Evolutionary conservation across 306 rosid genomes (phyloP).

Genomic region (Pterocarpus macrocarpus): DNA sequence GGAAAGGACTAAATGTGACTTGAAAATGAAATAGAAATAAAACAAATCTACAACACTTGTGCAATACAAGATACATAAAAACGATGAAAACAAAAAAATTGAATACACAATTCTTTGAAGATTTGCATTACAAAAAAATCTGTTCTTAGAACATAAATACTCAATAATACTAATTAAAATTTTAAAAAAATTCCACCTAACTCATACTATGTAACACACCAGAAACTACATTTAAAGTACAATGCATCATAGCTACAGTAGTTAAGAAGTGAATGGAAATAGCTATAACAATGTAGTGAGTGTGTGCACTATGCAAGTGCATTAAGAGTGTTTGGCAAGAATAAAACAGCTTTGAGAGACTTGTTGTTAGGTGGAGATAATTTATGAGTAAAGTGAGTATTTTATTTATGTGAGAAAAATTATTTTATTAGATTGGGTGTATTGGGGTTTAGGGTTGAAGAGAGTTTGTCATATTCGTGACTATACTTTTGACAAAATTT

Average conservation of each 20-base stretch:
- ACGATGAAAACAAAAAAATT: not conserved
- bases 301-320: no score
- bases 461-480: no score
- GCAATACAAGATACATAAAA: constrained; percentile 20
- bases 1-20: not conserved
- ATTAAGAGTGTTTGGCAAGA: not conserved
- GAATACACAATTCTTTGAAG: not conserved
- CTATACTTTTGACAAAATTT: no score
- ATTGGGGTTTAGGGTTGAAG: no score
- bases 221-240: constrained; percentile 11
- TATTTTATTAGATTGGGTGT: no score
- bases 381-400: no score
- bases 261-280: constrained; percentile 33
- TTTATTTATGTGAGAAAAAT: no score
- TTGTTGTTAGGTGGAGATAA: no score
- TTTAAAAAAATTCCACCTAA: not conserved
- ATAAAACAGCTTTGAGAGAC: not conserved
- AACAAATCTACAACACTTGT: constrained; percentile 18
- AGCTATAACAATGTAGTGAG: no score
- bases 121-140: constrained; percentile 16
- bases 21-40: constrained; percentile 23
- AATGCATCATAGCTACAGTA: constrained; percentile 15
- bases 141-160: not conserved
- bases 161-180: not conserved
- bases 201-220: not conserved